Evolutionary conservation across 2,329 filamentous ascomycete species (phyloP), one percentile per base, ranked within the genome.

Genomic region (Scedosporium dehoogii): DNA sequence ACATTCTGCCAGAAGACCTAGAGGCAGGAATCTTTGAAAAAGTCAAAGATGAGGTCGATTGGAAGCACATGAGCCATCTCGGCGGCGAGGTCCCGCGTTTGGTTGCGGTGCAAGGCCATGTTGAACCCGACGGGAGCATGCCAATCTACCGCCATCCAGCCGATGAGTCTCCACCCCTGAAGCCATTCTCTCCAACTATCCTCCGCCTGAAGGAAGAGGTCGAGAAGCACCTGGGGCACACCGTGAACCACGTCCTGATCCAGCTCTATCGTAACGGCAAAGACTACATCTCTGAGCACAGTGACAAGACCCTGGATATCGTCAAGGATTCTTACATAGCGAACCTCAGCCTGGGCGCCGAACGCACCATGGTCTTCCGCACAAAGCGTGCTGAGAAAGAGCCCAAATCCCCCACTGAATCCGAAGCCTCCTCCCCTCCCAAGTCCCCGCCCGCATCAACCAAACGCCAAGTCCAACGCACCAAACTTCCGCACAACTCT

Each of bases 241-340:
- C 84, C 0, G 75, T 99, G 51, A 99, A 99, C 69, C 94, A 99
- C 71, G 92, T 87, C 1, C 77, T 99, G 58, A 96, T 99, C 56
- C 94, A 99, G 70, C 84, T 92, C 63, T 99, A 99, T 70, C 90
- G 94, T n/a, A 82, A 83, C 67, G 91, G 93, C 2, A 85, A 85
- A 58, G 94, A 99, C 74, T 91, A 91, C 71, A 99, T 99, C 65
- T 94, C 91, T 0, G 94, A 99, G 71, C 94, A 99, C 71, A 96
- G 91, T 46, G 94, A 99, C 73, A 99, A 99, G 76, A 96, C 93
- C 0, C 79, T 99, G 25, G 94, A 99, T 72, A 94, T 99, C 63
- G 86, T 85, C 12, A 85, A 83, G 27, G 86, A 81, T 4, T 94
- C 90, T 25, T 92, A 82, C 64, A 96, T 99, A 67, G 91, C 92